Percentiles rank a stretch among this genome's conserved stretches.
Evolutionary conservation across 2,329 filamentous ascomycete species (phyloP).

Genomic region (Lachnellula subtilissima): DNA sequence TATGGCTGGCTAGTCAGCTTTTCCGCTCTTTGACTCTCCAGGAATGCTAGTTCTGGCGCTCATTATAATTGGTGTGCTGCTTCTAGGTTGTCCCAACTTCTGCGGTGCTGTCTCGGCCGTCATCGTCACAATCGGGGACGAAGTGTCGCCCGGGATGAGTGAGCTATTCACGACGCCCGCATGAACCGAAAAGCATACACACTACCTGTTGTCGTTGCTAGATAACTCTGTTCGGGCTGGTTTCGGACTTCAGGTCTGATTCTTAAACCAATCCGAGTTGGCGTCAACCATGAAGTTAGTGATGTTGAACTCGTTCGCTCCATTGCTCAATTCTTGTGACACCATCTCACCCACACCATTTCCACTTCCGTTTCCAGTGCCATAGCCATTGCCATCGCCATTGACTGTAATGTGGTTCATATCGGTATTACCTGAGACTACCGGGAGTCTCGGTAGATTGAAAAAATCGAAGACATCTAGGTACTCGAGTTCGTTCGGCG

Average conservation of each 20-base stretch:
- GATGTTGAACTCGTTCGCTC: slow-evolving; percentile 63
- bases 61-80: neutral
- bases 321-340: slow-evolving; percentile 28
- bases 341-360: slow-evolving; percentile 25
- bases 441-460: slow-evolving; percentile 73
- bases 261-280: slow-evolving; percentile 68
- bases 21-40: too few species aligned
- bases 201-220: neutral
- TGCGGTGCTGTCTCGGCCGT: neutral
- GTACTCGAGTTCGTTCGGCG: slow-evolving; percentile 80
- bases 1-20: too few species aligned
- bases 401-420: slow-evolving; percentile 24
- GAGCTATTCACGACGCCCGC: too few species aligned
- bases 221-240: neutral
- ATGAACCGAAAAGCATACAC: neutral
- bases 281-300: slow-evolving; percentile 73
- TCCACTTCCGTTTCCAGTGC: slow-evolving; percentile 11
- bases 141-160: neutral
- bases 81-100: neutral
- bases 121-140: neutral
- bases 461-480: slow-evolving; percentile 93
- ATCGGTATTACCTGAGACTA: slow-evolving; percentile 32
- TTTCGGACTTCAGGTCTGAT: slow-evolving; percentile 27
- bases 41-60: too few species aligned
- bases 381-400: slow-evolving; percentile 15